phyloP scores from a whole-genome alignment of 2,329 filamentous ascomycete genomes.

The Trichophyton simii region DNA sequence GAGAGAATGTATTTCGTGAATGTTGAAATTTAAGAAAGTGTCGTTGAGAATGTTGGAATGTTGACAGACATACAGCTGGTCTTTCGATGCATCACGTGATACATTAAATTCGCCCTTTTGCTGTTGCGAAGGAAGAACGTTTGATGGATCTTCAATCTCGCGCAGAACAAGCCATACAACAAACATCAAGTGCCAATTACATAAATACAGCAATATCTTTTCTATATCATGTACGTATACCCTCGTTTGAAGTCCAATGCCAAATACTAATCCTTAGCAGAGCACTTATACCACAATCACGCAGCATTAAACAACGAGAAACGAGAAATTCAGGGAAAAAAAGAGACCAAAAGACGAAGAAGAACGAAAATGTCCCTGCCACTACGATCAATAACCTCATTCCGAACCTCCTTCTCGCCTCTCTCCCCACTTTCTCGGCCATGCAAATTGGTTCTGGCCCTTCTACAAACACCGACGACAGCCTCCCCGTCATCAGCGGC shows the following conservation, averaged over 20 bases:
- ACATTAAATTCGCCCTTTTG: not conserved
- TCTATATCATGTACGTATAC: not conserved
- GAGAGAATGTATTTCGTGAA: too few relatives aligned
- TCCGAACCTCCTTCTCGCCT: slow-evolving; percentile 81
- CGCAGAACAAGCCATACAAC: not conserved
- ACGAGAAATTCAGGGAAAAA: not conserved
- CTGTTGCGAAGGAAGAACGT: not conserved
- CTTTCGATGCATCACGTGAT: not conserved
- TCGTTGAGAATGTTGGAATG: not conserved
- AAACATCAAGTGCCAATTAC: not conserved
- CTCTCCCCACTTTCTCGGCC: slow-evolving; percentile 70
- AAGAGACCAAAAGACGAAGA: not conserved
- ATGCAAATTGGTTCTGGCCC: slow-evolving; percentile 74
- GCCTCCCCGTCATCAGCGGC: slow-evolving; percentile 62
- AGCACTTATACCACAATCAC: not conserved
- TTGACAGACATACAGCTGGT: not conserved
- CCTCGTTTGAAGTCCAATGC: not conserved
- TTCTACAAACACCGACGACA: slow-evolving; percentile 71
- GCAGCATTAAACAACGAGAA: not conserved
- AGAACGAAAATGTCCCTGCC: slow-evolving; percentile 25
- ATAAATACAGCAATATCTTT: not conserved
- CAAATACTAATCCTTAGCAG: not conserved
- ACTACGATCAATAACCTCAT: slow-evolving; percentile 48
- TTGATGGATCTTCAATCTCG: not conserved
- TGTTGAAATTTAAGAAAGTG: not conserved